These are phyloP conservation scores for Populus deltoides DNA, from an alignment of 345 rosid genomes.

Conservation along the genomic window DNA sequence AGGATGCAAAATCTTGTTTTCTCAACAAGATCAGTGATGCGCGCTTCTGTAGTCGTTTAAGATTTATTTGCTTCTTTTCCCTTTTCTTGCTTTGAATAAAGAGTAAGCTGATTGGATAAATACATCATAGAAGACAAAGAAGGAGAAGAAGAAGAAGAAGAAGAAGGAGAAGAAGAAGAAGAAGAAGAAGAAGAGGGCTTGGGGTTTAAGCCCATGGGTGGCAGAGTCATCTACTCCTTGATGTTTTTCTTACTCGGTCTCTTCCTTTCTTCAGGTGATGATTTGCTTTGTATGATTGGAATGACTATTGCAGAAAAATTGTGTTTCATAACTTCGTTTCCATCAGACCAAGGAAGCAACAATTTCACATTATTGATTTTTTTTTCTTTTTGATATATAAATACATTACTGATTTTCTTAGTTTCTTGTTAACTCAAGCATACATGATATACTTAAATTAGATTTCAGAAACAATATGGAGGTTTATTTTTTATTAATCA, in stretches of 20 bases:
- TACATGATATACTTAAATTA: neutral
- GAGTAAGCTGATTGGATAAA: neutral
- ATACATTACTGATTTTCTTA: neutral
- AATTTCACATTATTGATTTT: neutral
- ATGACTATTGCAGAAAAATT: neutral
- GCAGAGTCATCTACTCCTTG: conserved; percentile 9
- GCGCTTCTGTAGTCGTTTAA: conserved; percentile 14
- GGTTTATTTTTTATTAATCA: neutral
- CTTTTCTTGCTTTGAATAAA: conserved; percentile 1
- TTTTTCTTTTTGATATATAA: neutral
- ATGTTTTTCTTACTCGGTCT: conserved; percentile 21
- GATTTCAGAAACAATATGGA: neutral
- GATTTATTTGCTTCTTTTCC: conserved; percentile 10
- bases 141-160: neutral
- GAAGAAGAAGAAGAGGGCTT: neutral
- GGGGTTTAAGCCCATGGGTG: conserved; percentile 25
- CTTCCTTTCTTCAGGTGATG: conserved; percentile 36
- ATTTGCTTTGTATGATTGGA: neutral
- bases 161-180: neutral
- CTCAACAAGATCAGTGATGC: conserved; percentile 12
- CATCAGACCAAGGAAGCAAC: neutral
- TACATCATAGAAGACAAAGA: neutral
- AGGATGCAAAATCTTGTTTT: conserved; percentile 15
- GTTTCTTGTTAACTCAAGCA: neutral
- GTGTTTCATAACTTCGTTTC: neutral